Conservation (phyloP, 192 early-diverging fungal genomes). For the Lobosporangium transversale region DNA sequence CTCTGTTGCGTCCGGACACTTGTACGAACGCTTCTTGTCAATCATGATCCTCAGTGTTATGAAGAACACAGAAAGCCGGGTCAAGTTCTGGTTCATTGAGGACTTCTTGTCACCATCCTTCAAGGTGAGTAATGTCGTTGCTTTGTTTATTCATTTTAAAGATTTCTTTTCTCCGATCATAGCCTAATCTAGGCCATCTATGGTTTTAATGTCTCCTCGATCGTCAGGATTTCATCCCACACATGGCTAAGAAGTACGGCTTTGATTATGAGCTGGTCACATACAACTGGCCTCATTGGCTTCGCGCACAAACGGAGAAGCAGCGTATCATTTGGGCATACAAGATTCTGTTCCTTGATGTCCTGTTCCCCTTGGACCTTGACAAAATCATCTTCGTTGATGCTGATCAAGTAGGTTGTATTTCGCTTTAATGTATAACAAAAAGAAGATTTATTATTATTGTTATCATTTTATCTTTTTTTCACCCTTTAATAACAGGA, state of each 20-base stretch:
- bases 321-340: constrained; percentile 99
- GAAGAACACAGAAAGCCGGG: constrained; percentile 84
- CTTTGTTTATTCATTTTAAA: neutral
- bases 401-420: constrained; percentile 82
- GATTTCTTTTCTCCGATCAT: no score
- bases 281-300: constrained; percentile 99
- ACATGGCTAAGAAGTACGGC: constrained; percentile 84
- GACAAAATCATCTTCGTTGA: constrained; percentile 99
- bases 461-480: neutral
- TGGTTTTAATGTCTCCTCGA: no score
- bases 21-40: constrained; percentile 96
- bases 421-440: no score
- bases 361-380: constrained; percentile 91
- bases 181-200: no score
- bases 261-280: constrained; percentile 98
- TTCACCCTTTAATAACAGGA: neutral
- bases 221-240: constrained; percentile 83
- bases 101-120: constrained; percentile 98
- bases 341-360: constrained; percentile 98
- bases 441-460: no score
- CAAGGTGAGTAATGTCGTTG: constrained; percentile 63
- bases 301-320: constrained; percentile 91
- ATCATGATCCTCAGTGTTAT: constrained; percentile 98
- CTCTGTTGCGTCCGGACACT: constrained; percentile 96
- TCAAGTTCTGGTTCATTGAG: constrained; percentile 99